A percentile compares a stretch with the other conserved stretches of the same genome.
Conservation (phyloP, 2,329 filamentous ascomycete species). For the Colletotrichum phormii region DNA sequence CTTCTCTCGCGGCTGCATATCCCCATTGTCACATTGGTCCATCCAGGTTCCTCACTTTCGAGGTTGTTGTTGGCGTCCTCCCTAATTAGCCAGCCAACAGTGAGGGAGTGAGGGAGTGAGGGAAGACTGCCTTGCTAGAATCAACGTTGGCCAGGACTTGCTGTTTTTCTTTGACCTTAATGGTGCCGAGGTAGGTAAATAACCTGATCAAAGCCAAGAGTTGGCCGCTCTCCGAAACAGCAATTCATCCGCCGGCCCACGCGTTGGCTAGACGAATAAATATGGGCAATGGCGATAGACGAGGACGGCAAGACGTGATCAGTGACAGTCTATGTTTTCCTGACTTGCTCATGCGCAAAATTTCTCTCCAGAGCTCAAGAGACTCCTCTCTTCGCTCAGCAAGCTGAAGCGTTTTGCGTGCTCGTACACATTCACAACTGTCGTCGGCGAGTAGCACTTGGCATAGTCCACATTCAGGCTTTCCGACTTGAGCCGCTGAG, state of each 20-base stretch:
- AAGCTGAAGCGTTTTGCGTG: background rate
- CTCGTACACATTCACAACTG: background rate
- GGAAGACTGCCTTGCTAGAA: background rate
- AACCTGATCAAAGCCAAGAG: slow-evolving; percentile 2
- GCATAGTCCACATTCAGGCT: background rate
- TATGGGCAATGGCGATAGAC: background rate
- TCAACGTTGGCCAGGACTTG: background rate
- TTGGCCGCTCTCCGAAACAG: background rate
- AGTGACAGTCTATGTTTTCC: background rate
- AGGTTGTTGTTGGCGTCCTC: background rate
- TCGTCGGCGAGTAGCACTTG: background rate
- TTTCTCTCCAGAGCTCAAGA: no score
- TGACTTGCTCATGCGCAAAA: background rate
- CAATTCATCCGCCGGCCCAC: slow-evolving; percentile 1
- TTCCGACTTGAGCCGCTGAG: background rate
- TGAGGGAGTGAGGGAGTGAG: background rate
- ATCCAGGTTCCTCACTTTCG: slow-evolving; percentile 13
- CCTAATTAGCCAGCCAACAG: background rate
- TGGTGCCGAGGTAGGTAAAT: background rate
- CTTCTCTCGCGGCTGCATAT: slow-evolving; percentile 4
- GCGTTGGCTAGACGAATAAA: background rate
- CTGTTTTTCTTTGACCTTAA: no score
- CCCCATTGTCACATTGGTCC: background rate
- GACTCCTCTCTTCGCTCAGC: background rate
- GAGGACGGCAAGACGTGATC: background rate